Evolutionary conservation across 192 early-diverging fungal genomes (phyloP).

Genomic region (Entomortierella lignicola): DNA sequence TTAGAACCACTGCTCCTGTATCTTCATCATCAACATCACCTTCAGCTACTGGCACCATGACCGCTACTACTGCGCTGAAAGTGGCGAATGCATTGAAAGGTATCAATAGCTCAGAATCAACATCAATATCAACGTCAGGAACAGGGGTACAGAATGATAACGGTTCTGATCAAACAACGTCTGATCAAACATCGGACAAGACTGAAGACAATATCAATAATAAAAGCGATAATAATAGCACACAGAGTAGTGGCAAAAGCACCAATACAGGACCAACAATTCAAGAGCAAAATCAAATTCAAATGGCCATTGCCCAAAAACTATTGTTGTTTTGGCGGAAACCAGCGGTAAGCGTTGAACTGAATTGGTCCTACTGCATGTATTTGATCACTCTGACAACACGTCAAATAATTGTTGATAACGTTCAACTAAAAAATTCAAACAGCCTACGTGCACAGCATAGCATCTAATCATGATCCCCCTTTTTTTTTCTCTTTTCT

Average conservation of each 20-base stretch:
- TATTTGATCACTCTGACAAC: too few species aligned
- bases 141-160: not conserved
- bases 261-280: constrained; percentile 1
- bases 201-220: constrained; percentile 1
- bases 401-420: too few species aligned
- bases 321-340: constrained; percentile 83
- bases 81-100: not conserved
- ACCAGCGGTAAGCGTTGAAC: constrained; percentile 78
- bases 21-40: not conserved
- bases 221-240: not conserved
- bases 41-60: not conserved
- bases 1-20: constrained; percentile 67
- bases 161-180: not conserved
- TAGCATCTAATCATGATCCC: not conserved
- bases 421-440: too few species aligned
- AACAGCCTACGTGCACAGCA: too few species aligned
- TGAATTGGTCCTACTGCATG: too few species aligned
- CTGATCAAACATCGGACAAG: not conserved
- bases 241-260: not conserved
- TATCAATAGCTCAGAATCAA: not conserved
- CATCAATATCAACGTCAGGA: not conserved
- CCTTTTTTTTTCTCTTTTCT: not conserved
- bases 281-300: constrained; percentile 60
- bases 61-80: not conserved
- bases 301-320: constrained; percentile 81